Evolutionary conservation across 2,329 filamentous ascomycete genomes (phyloP), one percentile per base, ranked within the genome.

Genomic region (Plectosphaerella sp.): DNA sequence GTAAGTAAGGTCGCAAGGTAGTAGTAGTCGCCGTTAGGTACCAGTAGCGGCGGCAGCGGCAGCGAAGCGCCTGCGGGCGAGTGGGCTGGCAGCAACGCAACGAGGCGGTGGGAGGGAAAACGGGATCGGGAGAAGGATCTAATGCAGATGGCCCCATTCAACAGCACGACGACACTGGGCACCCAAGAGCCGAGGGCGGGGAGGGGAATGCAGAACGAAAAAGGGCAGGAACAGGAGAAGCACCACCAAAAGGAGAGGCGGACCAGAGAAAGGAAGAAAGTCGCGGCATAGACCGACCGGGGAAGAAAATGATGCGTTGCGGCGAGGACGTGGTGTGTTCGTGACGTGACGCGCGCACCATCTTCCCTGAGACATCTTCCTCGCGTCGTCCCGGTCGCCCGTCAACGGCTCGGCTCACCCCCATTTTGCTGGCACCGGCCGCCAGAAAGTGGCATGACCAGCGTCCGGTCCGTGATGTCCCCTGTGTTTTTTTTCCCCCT

Each of bases 291-390:
- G 54, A 47, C 54, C 49, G 52, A 43, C 49, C 42, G 54, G 55
- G 52, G 42, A 47, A 54, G 49, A 55, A 54, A 54, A 54, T 56
- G 55, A 56, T 47, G 52, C 56, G 55, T 57, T 57, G 48, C 50
- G 39, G 48, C 54, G 49, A 45, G 45, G 54, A 54, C 48, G 48
- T 56, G 55, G 54, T 57, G 49, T 52, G 54, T 52, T 57, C 41
- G 51, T 56, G 55, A 57, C 55, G 54, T 48, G 47, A 41, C 35
- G 25, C 36, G 14, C 47, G 47, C 37, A 36, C 37, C 47, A 16
- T 43, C 41, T 20, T 20, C n/a, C 41, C 41, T 3, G 7, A 20
- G 7, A 7, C 16, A 18, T 16, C 41, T 18, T n/a, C 18, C 41
- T 20, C n/a, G 16, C 11, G n/a, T 16, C n/a, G 4, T 18, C 37